These are phyloP conservation scores for Chionographis japonica DNA, from an alignment of 106 monocot species.

Conservation along the genomic window DNA sequence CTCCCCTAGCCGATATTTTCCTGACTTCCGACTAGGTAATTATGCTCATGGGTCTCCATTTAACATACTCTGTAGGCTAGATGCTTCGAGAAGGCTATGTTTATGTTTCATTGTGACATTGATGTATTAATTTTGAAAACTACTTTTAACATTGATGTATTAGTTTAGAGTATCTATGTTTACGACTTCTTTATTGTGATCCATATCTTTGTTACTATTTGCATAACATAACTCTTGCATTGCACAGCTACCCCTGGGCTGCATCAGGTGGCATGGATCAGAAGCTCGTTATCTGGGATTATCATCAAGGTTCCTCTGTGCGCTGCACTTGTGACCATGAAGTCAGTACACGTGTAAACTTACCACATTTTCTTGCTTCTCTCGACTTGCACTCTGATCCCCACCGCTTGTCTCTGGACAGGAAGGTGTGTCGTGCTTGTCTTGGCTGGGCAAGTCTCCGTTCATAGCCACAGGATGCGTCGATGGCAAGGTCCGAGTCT, in stretches of 20 bases:
- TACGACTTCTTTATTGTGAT: too few species aligned
- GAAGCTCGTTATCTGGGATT: constrained; percentile 89
- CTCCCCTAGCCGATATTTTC: too few species aligned
- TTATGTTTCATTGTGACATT: too few species aligned
- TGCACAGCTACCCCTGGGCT: constrained; percentile 45
- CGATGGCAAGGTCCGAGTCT: constrained; percentile 79
- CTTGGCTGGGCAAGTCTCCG: constrained; percentile 61
- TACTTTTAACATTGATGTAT: too few species aligned
- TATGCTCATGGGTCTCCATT: too few species aligned
- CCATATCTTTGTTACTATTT: too few species aligned
- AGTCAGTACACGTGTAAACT: constrained; percentile 16
- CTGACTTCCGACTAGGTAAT: too few species aligned
- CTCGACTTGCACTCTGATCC: neutral
- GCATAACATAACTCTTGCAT: neutral
- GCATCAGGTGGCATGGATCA: constrained; percentile 86
- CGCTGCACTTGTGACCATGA: constrained; percentile 76
- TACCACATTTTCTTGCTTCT: neutral
- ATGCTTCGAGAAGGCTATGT: too few species aligned
- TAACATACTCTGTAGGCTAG: too few species aligned
- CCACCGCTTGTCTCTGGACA: constrained; percentile 4
- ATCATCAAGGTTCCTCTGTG: constrained; percentile 33
- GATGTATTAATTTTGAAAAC: too few species aligned
- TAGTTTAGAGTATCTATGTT: too few species aligned
- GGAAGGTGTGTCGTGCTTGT: constrained; percentile 79
- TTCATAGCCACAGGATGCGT: constrained; percentile 73